phyloP scores from a whole-genome alignment of 495 filamentous ascomycete species.

The Ramalina intermedia region DNA sequence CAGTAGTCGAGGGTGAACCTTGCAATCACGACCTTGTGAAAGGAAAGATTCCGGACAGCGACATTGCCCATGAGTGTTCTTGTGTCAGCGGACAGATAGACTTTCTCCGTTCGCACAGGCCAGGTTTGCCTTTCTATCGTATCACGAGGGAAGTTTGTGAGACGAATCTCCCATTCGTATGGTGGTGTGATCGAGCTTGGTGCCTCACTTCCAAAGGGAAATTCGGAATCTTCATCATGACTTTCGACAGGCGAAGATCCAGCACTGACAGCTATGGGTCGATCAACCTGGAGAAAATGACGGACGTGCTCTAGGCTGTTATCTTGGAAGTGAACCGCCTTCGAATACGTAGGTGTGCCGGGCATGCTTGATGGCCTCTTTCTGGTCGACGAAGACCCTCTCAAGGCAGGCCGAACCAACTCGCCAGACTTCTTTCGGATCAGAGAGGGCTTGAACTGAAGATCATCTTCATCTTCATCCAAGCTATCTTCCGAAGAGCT shows the following conservation, averaged over 20 bases:
- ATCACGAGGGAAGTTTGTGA: slow-evolving; percentile 70
- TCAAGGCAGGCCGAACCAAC: slow-evolving; percentile 81
- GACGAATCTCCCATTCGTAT: slow-evolving; percentile 76
- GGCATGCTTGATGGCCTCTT: slow-evolving; percentile 91
- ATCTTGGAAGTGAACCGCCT: slow-evolving; percentile 91
- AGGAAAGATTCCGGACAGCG: slow-evolving; percentile 76
- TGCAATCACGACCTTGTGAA: slow-evolving; percentile 75
- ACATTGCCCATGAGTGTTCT: slow-evolving; percentile 70
- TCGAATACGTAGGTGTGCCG: slow-evolving; percentile 86
- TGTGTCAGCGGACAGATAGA: slow-evolving; percentile 78
- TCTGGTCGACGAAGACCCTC: slow-evolving; percentile 44
- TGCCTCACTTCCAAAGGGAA: slow-evolving; percentile 61
- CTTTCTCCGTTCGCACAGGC: slow-evolving; percentile 63
- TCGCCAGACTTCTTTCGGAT: slow-evolving; percentile 97
- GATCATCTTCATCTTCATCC: slow-evolving; percentile 46
- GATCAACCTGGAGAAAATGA: slow-evolving; percentile 86
- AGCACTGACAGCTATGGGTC: slow-evolving; percentile 86
- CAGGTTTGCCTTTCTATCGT: slow-evolving; percentile 43
- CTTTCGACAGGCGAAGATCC: slow-evolving; percentile 85
- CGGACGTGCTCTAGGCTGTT: slow-evolving; percentile 78
- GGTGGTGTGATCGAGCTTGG: slow-evolving; percentile 27
- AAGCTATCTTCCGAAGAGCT: slow-evolving; percentile 45
- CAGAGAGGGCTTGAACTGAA: slow-evolving; percentile 59
- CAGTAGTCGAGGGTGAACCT: slow-evolving; percentile 95
- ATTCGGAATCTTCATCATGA: slow-evolving; percentile 70